Base-by-base conservation (phyloP, 768 basidiomycete genomes). In the Tylopilus sp. region DNA sequence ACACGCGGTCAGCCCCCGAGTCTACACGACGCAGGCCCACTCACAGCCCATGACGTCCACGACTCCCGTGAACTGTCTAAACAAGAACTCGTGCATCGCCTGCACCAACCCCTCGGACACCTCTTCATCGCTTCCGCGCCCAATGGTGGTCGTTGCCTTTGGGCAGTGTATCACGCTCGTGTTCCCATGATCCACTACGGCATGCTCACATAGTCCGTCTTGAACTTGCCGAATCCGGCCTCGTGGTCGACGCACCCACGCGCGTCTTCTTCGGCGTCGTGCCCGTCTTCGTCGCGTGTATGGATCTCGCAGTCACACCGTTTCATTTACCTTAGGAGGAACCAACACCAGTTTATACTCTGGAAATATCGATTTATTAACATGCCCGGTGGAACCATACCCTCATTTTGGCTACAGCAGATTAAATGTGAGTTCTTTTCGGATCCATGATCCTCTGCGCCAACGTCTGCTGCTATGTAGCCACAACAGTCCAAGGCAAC, bases 241-340 rank as follows among this genome's bases (percentile, higher is more conserved):
- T 85, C 92, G 56, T 84, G 75, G 54, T 96, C 93, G 11, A 92
- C 59, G 62, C 93, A 94, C 1, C 95, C 89, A 19, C 86, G 76
- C 0, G 96, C 95, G 61, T 98, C 96, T 66, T 98, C 96, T 61
- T 94, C 91, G 3, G 94, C 92, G 57, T 97, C 89, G 67, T 98
- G 96, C 3, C 92, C 92, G 3, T 87, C 88, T 45, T 88, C 87
- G 0, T 91, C 92, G 0, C 81, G 74, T 0, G 79, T 82, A 69
- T 98, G 96, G 38, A 99, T 98, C 60, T 94, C 90, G 46, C 88
- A 80, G 13, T 81, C 82, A 51, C 92, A 86, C 92, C 93, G 98
- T 65, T 92, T 92, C 76, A 0, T 81, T 92, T 57, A 92, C 88
- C 1, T 76, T 92, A 2, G 89, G 89, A 33, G 89, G 88, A 34